These are phyloP conservation scores for Solanum chilense DNA, from an alignment of 257 asterid genomes.

Conservation along the genomic window DNA sequence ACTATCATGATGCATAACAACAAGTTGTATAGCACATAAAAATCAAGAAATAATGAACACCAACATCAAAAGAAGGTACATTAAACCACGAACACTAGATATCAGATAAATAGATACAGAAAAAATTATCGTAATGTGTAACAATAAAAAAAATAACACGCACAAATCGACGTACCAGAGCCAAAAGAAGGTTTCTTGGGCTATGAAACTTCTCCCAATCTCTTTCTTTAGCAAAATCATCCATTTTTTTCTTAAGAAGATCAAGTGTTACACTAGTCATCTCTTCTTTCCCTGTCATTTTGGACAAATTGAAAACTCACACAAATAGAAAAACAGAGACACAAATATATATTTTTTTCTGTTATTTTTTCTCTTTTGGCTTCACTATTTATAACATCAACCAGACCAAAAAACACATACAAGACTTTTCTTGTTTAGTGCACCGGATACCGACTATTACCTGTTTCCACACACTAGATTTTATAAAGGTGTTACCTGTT, in stretches of 20 bases:
- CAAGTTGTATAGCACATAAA: neutral
- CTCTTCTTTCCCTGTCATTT: slow-evolving; percentile 14
- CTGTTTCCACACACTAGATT: neutral
- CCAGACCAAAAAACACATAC: neutral
- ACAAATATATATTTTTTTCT: neutral
- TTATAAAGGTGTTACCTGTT: neutral
- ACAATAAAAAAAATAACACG: neutral
- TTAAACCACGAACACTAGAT: neutral
- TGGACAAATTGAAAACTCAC: neutral
- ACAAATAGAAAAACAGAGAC: neutral
- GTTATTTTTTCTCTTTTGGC: neutral
- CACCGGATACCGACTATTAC: neutral
- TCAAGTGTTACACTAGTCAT: slow-evolving; percentile 22
- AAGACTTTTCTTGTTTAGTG: neutral
- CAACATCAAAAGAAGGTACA: neutral
- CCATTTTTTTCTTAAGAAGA: slow-evolving; percentile 27
- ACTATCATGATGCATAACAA: neutral
- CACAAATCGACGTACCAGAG: slow-evolving; percentile 15
- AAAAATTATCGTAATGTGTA: neutral
- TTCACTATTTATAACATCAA: neutral
- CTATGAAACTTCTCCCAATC: slow-evolving; percentile 40
- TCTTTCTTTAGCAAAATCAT: slow-evolving; percentile 33
- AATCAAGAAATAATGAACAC: too few species aligned
- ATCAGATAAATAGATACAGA: accelerated
- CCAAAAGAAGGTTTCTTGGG: slow-evolving; percentile 42